These are phyloP conservation scores for Monilinia vaccinii-corymbosi DNA, from an alignment of 2,329 filamentous ascomycete genomes.

Conservation along the genomic window DNA sequence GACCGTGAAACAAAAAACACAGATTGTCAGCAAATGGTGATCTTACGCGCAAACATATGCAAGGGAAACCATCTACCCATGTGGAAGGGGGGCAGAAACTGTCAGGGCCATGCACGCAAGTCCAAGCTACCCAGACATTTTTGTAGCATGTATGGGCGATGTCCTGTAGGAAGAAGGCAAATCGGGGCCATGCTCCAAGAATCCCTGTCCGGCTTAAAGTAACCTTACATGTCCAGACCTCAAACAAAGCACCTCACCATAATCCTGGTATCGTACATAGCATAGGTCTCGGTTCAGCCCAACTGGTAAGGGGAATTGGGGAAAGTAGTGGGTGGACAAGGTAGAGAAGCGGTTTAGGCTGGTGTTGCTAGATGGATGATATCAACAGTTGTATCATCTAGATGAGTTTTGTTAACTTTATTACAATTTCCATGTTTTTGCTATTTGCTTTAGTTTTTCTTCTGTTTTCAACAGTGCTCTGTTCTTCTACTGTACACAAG, in stretches of 20 bases:
- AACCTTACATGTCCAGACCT: not conserved
- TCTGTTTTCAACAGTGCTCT: not conserved
- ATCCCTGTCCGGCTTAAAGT: not conserved
- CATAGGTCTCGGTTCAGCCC: slow-evolving; percentile 8
- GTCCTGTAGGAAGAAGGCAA: not conserved
- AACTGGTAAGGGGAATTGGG: not conserved
- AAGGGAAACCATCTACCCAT: slow-evolving; percentile 2
- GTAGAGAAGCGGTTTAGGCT: not conserved
- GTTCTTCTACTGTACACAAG: too few relatives aligned
- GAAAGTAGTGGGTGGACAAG: not conserved
- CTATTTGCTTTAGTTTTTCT: not conserved
- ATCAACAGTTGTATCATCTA: too few relatives aligned
- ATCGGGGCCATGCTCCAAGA: not conserved
- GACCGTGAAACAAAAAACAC: not conserved
- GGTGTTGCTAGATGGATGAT: not conserved
- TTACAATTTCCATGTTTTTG: not conserved
- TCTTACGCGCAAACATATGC: slow-evolving; percentile 4
- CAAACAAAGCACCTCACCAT: slow-evolving; percentile 6
- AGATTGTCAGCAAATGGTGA: slow-evolving; percentile 9
- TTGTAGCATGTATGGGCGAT: not conserved
- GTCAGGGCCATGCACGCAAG: slow-evolving; percentile 6
- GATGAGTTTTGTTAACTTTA: not conserved
- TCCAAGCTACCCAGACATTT: not conserved
- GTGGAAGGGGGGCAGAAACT: not conserved
- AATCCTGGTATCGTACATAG: not conserved